Evolutionary conservation across 139 green algal genomes (phyloP), one percentile per base, ranked within the genome.

Genomic region (Picochlorum sp.): DNA sequence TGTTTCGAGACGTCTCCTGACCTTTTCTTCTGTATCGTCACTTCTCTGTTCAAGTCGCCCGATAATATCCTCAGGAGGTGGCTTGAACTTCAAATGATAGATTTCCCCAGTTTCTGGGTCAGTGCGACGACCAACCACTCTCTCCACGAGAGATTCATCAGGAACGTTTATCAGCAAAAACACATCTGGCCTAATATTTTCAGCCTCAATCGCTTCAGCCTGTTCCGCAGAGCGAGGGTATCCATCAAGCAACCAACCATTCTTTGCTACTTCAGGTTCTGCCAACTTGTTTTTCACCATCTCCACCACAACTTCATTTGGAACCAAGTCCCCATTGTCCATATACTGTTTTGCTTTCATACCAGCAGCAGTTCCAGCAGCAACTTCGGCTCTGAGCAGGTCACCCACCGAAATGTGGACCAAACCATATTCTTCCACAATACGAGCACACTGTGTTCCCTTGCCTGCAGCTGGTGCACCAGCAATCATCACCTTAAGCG

Each of bases 21-120:
- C 77, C 80, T 88, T 93, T 32, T 98, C 91, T 68, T 95, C 91
- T 7, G 85, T 98, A 72, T 98, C 91, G 61, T 98, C 91, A 56
- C 60, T 84, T 47, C 91, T 76, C 55, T 89, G 41, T 26, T 77
- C 63, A 25, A 96, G 72, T 29, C 89, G 70, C 53, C 56, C 9
- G 22, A 74, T 56, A 6, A 95, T 61, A 26, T 93, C 82, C 3
- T 74, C 9, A 9, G 87, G 85, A 26, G 93, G 88, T 0, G 87
- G 89, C 53, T 85, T 91, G 79, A 89, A 96, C 43, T 77, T 94
- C 7, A 89, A 60, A 68, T 90, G 83, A 68, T 96, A 96, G 61
- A 97, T 96, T 26, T 87, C 80, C 33, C 89, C 89, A 8, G 93
- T 97, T 51, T 83, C 80, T 1, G 93, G 93, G 75, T 99, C 93